Conservation (phyloP, 2,329 filamentous ascomycete genomes). For the Paracorniculantispora psalliotae region DNA sequence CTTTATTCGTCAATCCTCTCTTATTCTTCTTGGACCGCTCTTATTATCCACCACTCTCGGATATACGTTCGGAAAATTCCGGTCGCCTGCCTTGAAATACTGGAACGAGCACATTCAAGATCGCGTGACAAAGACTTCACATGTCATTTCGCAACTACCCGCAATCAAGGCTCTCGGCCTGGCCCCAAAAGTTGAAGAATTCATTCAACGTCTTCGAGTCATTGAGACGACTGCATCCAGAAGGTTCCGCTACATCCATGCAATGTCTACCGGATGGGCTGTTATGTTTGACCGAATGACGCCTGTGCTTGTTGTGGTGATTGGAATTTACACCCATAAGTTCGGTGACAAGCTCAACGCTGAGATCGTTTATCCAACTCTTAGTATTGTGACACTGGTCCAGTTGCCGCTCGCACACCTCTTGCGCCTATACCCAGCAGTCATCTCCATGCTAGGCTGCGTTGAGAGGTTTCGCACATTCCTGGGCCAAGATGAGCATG, state of each 20-base stretch:
- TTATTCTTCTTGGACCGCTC: not conserved
- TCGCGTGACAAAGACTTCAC: not conserved
- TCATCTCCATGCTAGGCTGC: not conserved
- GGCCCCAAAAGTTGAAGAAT: not conserved
- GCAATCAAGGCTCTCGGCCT: not conserved
- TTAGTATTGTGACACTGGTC: not conserved
- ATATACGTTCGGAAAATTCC: not conserved
- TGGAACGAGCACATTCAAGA: not conserved
- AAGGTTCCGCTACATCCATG: not conserved
- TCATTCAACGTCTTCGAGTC: not conserved
- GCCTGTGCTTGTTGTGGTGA: not conserved
- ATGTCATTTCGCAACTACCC: not conserved
- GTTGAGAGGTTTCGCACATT: not conserved
- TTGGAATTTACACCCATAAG: not conserved
- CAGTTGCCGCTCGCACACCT: not conserved
- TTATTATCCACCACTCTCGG: not conserved
- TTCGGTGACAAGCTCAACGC: not conserved
- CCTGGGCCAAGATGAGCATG: not conserved
- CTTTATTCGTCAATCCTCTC: not conserved
- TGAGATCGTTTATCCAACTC: not conserved
- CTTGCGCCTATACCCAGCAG: not conserved
- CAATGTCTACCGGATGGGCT: not conserved
- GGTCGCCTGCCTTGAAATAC: not conserved
- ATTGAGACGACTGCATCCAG: not conserved
- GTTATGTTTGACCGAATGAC: not conserved